Evolutionary conservation across 2,329 filamentous ascomycete genomes (phyloP), one percentile per base, ranked within the genome.

Genomic region (Claviceps humidiphila): DNA sequence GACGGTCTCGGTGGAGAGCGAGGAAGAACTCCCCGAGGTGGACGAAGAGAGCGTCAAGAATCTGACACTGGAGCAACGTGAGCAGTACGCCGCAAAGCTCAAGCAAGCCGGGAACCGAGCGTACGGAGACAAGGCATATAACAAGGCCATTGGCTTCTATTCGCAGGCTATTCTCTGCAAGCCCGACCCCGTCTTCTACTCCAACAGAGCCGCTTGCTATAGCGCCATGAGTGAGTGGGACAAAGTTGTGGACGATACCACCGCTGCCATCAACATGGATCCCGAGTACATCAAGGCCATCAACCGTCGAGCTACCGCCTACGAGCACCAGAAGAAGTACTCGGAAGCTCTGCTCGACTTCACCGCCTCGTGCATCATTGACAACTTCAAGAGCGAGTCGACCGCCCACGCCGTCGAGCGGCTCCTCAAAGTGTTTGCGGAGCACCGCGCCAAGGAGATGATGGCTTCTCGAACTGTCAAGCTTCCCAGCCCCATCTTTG

Each of bases 301-400:
- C 61, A 98, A 98, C 78, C 85, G 93, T 64, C 83, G 93, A 62
- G 93, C 93, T 52, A 94, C 94, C 66, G 93, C 93, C 53, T 98
- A 97, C 70, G 93, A 98, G 72, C 87, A 96, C 68, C 81, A 93
- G 45, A 84, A 84, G 62, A 85, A 85, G 71, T 95, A 85, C 74
- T 93, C 89, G 68, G 91, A 97, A 66, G 91, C 93, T 46, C 83
- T 98, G 8, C 80, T 98, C 57, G 93, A 98, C 72, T 97, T 95
- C 73, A 98, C 93, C 8, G 93, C 93, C 54, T 96, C 91, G 72
- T 98, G 93, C 74, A 98, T 98, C 68, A 95, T 98, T 67, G 93
- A 98, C 67, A 87, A 87, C 57, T 98, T 98, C 78, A 85, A 87
- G 72, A 97, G 93, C 68, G 87, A 95, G 63, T 76, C 79, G 56